Conservation (phyloP, 1,139 yeast genomes). For the Yamadazyma triangularis region DNA sequence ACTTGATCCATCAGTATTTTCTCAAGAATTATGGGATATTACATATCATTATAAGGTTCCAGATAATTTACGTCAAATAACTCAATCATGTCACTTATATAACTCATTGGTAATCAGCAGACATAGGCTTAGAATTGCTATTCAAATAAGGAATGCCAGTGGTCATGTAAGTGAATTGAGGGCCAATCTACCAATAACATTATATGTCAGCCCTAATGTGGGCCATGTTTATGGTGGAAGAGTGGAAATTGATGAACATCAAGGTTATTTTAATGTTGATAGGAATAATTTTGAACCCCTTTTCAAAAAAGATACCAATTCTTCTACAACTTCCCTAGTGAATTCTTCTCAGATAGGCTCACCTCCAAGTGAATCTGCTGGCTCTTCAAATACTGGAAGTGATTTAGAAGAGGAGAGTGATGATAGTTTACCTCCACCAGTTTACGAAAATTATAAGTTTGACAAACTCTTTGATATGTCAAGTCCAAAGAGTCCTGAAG, state of each 20-base stretch:
- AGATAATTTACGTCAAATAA: slow-evolving; percentile 43
- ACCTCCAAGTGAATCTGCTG: no score
- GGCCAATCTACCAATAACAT: slow-evolving; percentile 59
- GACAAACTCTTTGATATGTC: slow-evolving; percentile 36
- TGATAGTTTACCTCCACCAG: slow-evolving; percentile 36
- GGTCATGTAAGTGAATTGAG: slow-evolving; percentile 67
- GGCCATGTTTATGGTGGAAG: slow-evolving; percentile 51
- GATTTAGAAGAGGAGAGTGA: slow-evolving; percentile 23
- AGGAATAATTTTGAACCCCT: slow-evolving; percentile 31
- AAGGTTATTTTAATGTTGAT: slow-evolving; percentile 40
- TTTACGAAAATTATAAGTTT: slow-evolving; percentile 33
- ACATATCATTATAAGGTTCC: slow-evolving; percentile 50
- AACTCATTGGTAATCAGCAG: slow-evolving; percentile 50
- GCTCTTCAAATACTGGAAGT: slow-evolving; percentile 3
- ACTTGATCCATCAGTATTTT: slow-evolving; percentile 17
- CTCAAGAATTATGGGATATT: slow-evolving; percentile 49
- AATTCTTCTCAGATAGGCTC: no score
- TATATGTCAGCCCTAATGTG: slow-evolving; percentile 52
- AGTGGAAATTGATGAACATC: slow-evolving; percentile 46
- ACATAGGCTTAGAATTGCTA: slow-evolving; percentile 55
- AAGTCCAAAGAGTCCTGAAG: slow-evolving; percentile 34
- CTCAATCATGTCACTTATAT: slow-evolving; percentile 55
- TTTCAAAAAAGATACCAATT: slow-evolving; percentile 23
- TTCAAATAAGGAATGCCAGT: slow-evolving; percentile 53
- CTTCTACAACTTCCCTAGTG: slow-evolving; percentile 1